These are phyloP conservation scores for Chalciporus chontae DNA, from an alignment of 768 basidiomycete genomes.

Conservation along the genomic window DNA sequence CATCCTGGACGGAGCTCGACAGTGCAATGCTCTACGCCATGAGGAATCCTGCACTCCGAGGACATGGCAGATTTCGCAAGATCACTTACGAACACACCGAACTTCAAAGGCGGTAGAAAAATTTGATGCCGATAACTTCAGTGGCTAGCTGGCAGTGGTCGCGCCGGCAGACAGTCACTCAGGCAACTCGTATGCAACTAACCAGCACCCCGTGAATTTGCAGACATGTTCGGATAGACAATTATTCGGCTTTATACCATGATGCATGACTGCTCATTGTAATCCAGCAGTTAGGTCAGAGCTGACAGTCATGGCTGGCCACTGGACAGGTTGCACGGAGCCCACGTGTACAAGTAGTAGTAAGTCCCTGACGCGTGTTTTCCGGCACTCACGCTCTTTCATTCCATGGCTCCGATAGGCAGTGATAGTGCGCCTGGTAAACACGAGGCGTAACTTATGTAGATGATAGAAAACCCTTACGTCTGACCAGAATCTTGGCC, in stretches of 20 bases:
- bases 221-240: neutral
- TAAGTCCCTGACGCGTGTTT: conserved; percentile 10
- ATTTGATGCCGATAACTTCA: too few relatives aligned
- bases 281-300: neutral
- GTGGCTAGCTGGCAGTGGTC: too few relatives aligned
- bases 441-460: conserved; percentile 24
- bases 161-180: too few relatives aligned
- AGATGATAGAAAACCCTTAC: conserved; percentile 27
- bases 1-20: too few relatives aligned
- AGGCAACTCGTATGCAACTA: too few relatives aligned
- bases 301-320: too few relatives aligned
- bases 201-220: neutral
- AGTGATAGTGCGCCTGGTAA: conserved; percentile 29
- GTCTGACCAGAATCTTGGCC: conserved; percentile 1
- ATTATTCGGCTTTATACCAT: neutral
- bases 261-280: neutral
- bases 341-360: conserved; percentile 21
- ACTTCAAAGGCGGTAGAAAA: too few relatives aligned
- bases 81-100: too few relatives aligned
- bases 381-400: conserved; percentile 4
- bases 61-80: neutral
- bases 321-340: conserved; percentile 6
- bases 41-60: neutral
- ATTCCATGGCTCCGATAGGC: conserved; percentile 21
- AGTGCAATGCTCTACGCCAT: neutral